A percentile compares a stretch with the other conserved stretches of the same genome.
Conservation (phyloP, 2,329 filamentous ascomycete genomes). For the Monosporascus sp. region DNA sequence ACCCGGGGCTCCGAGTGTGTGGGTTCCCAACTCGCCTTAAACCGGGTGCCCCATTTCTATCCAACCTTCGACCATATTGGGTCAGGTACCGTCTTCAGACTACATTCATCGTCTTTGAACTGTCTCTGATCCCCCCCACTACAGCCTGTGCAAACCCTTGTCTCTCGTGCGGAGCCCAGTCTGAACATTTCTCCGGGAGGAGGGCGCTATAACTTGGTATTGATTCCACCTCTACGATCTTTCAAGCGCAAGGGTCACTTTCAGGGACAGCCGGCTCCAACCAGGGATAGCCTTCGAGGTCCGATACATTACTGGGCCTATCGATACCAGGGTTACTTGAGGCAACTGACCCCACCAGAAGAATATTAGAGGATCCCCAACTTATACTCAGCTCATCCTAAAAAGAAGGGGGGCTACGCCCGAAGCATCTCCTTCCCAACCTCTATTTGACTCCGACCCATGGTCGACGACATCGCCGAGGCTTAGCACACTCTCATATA, state of each 20-base stretch:
- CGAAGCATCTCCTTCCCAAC: conserved; percentile 9
- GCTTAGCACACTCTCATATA: neutral
- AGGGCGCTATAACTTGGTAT: conserved; percentile 39
- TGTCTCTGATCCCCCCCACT: conserved; percentile 19
- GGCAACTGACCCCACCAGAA: conserved; percentile 36
- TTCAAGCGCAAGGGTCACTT: conserved; percentile 35
- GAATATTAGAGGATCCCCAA: conserved; percentile 32
- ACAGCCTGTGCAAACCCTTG: conserved; percentile 36
- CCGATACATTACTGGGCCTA: conserved; percentile 37
- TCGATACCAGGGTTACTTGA: conserved; percentile 33
- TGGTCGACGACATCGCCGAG: neutral
- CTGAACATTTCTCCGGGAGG: conserved; percentile 42
- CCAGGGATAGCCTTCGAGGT: conserved; percentile 34
- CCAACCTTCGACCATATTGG: conserved; percentile 34
- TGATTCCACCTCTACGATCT: conserved; percentile 44
- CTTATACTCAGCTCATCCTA: conserved; percentile 31
- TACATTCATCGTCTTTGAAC: conserved; percentile 24
- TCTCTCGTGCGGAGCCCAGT: conserved; percentile 37
- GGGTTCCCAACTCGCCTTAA: conserved; percentile 30
- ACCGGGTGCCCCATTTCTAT: conserved; percentile 29
- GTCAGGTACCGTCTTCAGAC: conserved; percentile 33
- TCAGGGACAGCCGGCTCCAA: conserved; percentile 33
- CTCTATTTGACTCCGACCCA: neutral
- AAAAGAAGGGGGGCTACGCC: conserved; percentile 16
- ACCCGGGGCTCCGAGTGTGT: conserved; percentile 26